Conservation (phyloP, 2,329 filamentous ascomycete genomes). For the Pestalotiopsis sp. region DNA sequence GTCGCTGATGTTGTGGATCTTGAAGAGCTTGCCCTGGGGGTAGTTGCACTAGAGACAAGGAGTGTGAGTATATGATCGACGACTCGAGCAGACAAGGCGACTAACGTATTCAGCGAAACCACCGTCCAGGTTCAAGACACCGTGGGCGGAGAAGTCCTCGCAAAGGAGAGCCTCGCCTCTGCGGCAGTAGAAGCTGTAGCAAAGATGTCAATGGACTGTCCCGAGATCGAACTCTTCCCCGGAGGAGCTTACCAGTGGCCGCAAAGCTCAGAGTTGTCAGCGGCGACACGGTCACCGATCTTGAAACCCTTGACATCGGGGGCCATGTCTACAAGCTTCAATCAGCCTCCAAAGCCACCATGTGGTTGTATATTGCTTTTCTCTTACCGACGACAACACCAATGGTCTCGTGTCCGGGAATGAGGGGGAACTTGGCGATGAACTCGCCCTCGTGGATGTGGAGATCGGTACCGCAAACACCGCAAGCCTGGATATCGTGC, state of each 20-base stretch:
- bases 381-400: conserved; percentile 59
- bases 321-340: conserved; percentile 24
- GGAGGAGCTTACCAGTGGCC: conserved; percentile 54
- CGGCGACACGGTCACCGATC: conserved; percentile 66
- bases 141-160: conserved; percentile 69
- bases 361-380: background rate
- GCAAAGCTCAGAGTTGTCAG: conserved; percentile 68
- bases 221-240: background rate
- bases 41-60: conserved; percentile 40
- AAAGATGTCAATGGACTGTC: conserved; percentile 15
- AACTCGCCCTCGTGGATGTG: conserved; percentile 74
- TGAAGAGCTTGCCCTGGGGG: conserved; percentile 60
- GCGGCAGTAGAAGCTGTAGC: conserved; percentile 65
- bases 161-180: conserved; percentile 69
- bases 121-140: conserved; percentile 65
- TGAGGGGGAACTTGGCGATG: conserved; percentile 63
- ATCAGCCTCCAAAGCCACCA: conserved; percentile 12
- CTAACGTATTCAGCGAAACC: conserved; percentile 70
- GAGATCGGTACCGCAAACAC: conserved; percentile 40
- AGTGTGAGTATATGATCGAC: background rate
- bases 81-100: background rate
- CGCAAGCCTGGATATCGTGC: conserved; percentile 27
- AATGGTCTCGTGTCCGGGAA: conserved; percentile 70
- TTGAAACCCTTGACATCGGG: conserved; percentile 61
- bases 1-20: conserved; percentile 66